Percentiles rank a stretch among this genome's conserved stretches.
These are phyloP conservation scores for Epichloe hybrida DNA, from an alignment of 2,329 filamentous ascomycete species.

Conservation along the genomic window DNA sequence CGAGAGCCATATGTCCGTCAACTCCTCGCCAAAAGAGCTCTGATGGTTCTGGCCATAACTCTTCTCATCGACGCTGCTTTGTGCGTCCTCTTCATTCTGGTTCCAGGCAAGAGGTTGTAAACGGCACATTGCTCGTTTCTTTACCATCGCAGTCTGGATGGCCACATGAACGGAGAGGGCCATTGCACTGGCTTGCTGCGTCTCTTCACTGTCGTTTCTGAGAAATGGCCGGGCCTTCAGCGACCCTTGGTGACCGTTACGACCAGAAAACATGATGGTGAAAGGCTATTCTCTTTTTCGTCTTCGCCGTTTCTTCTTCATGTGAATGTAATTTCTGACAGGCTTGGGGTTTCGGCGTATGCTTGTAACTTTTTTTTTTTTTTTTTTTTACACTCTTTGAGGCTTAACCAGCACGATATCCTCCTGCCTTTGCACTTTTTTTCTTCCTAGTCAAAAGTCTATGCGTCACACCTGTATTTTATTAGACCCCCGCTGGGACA, in stretches of 20 bases:
- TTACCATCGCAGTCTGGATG: background rate
- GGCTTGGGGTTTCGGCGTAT: constrained; percentile 2
- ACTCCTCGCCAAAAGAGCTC: constrained; percentile 68
- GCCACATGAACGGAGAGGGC: background rate
- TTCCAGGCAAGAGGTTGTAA: constrained; percentile 73
- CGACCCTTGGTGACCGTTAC: constrained; percentile 4
- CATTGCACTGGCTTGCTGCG: constrained; percentile 1
- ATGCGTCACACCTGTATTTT: background rate
- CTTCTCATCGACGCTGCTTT: constrained; percentile 66
- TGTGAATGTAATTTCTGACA: background rate
- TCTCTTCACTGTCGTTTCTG: constrained; percentile 1
- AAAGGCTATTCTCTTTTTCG: background rate
- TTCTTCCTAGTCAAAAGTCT: background rate
- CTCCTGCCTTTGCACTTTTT: background rate
- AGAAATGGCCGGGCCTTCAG: constrained; percentile 1
- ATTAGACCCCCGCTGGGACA: too few relatives aligned
- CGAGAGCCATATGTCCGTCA: constrained; percentile 83
- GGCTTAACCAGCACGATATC: background rate
- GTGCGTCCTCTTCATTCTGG: constrained; percentile 83
- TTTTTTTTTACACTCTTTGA: background rate
- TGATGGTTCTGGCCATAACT: constrained; percentile 69
- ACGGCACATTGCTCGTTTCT: background rate
- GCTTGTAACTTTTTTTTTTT: background rate
- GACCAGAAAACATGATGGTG: constrained; percentile 1
- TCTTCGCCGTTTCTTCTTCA: background rate